A percentile compares a stretch with the other conserved stretches of the same genome.
Conservation (phyloP, 1,284 basidiomycete genomes). For the Cryptococcus hybrid region DNA sequence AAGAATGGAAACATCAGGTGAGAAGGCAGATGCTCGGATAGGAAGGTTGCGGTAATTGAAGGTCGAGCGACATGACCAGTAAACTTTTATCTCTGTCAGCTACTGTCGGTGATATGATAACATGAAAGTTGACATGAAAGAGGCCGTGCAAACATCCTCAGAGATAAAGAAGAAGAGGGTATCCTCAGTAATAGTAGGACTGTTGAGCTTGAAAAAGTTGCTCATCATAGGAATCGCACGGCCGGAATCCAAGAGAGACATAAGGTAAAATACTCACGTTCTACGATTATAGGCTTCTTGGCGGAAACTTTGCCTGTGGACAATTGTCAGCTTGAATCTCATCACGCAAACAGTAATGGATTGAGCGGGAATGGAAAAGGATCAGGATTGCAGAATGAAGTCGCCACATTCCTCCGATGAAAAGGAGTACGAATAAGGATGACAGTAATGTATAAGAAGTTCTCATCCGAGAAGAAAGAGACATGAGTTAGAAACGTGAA, state of each 20-base stretch:
- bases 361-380: not conserved
- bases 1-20: slow-evolving; percentile 81
- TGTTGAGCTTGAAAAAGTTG: slow-evolving; percentile 51
- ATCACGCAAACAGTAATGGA: not conserved
- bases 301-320: slow-evolving; percentile 34
- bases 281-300: slow-evolving; percentile 30
- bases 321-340: slow-evolving; percentile 9
- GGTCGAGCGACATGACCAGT: slow-evolving; percentile 72
- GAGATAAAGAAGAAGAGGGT: slow-evolving; percentile 46
- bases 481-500: not conserved
- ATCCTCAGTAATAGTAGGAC: slow-evolving; percentile 48
- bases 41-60: slow-evolving; percentile 66
- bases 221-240: not conserved
- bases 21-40: slow-evolving; percentile 70
- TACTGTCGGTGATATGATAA: not conserved
- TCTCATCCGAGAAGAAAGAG: slow-evolving; percentile 34
- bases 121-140: not conserved
- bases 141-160: slow-evolving; percentile 29
- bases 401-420: slow-evolving; percentile 38
- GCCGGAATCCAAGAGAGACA: not conserved
- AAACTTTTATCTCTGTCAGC: slow-evolving; percentile 56
- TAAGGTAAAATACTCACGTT: slow-evolving; percentile 35
- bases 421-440: slow-evolving; percentile 32
- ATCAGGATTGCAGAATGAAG: slow-evolving; percentile 52
- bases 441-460: slow-evolving; percentile 45